Conservation (phyloP, 1,284 basidiomycete species). For the Microbotryum violaceum region DNA sequence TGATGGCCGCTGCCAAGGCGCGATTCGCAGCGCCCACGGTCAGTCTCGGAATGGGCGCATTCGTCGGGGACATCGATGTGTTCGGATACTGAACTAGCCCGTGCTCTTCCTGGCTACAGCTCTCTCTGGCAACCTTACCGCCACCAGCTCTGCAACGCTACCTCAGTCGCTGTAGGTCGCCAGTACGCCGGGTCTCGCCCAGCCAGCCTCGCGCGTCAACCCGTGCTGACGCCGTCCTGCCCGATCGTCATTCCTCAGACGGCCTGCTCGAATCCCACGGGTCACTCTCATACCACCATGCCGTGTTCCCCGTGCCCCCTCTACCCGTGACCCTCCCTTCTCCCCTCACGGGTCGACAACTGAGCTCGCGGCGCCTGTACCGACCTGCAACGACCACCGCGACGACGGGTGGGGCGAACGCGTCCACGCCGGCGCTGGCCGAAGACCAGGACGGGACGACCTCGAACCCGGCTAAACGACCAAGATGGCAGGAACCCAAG, state of each 20-base stretch:
- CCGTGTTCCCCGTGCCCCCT: conserved; percentile 29
- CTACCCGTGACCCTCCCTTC: conserved; percentile 19
- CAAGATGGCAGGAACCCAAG: conserved; percentile 24
- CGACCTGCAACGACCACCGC: background rate
- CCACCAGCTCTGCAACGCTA: conserved; percentile 27
- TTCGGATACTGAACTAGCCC: too few species aligned
- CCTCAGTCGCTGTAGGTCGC: conserved; percentile 22
- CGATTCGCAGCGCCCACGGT: too few species aligned
- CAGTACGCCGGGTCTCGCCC: background rate
- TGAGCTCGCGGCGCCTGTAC: conserved; percentile 12
- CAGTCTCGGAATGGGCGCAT: too few species aligned
- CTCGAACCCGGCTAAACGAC: conserved; percentile 4
- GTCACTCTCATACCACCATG: conserved; percentile 30
- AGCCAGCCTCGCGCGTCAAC: background rate
- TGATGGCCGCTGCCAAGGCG: too few species aligned
- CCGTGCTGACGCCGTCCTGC: background rate
- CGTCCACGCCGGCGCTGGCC: background rate
- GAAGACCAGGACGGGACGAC: background rate
- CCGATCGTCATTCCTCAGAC: conserved; percentile 6
- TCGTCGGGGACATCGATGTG: too few species aligned
- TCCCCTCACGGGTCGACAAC: conserved; percentile 18
- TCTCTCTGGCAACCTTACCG: conserved; percentile 19
- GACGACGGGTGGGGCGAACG: background rate
- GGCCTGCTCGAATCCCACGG: conserved; percentile 24
- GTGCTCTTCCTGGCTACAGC: background rate